Base-by-base conservation (phyloP, 441 rosid genomes). In the Biscutella auriculata region DNA sequence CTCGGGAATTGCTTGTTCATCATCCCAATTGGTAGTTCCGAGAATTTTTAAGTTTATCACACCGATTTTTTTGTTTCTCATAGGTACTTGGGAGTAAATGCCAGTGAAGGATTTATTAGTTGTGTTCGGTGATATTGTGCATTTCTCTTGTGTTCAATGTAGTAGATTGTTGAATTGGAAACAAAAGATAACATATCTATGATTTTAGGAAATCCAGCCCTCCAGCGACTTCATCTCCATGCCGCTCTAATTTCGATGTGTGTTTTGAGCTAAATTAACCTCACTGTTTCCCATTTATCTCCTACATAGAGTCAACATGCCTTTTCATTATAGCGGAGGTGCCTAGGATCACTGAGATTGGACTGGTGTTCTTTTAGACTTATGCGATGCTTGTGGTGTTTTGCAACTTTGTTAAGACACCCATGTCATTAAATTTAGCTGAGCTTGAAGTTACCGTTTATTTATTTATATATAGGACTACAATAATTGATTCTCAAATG, bases 1-100 rank as follows among this genome's bases (percentile, higher is more conserved):
- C 54, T 54, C 55, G 45, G 12, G 5, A 45, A 16, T 45, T 45
- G 61, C 32, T 63, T 63, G 10, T 27, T 63, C 67, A 17, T 28
- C 40, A 5, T 40, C 23, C 23, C 23, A 19, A 19, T 19, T 58
- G 37, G 8, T 28, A 8, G n/a, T 27, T 19, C 10, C 28, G 19
- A 35, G 35, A 35, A 21, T 11, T 9, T 6, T n/a, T 6, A 45
- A 14, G 26, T 11, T 44, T 25, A 4, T 13, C 28, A 19, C 17
- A 13, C 13, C 2, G 10, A 16, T 40, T 56, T 25, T n/a, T 55
- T 9, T 26, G 5, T 27, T 9, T 40, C 17, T 19, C 25, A 21
- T 32, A 5, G 15, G 34, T 16, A 14, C 14, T 32, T 26, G 45
- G 28, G 5, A 23, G 29, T 12, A 37, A 36, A 16, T 27, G 37